Base-by-base conservation (phyloP, 2,329 filamentous ascomycete species). In the Penicillium decumbens region DNA sequence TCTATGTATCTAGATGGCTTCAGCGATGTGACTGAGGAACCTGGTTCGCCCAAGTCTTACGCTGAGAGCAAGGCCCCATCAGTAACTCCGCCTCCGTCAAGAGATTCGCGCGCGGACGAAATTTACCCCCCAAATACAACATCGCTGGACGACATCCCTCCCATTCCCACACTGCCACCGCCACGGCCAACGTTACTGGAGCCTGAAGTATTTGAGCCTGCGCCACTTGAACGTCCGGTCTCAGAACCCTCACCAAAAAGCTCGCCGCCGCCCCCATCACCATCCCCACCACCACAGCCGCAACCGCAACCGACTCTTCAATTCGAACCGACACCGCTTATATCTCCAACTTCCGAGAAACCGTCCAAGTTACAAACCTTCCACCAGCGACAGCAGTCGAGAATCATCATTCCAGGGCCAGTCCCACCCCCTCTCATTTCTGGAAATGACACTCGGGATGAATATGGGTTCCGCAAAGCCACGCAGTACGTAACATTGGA, bases 381-480 rank as follows among this genome's bases (percentile, higher is more conserved):
- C 29, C 56, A 53, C 18, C 56, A 60, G 45, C 59, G 59, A 39
- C 47, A 60, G 25, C 50, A 52, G 41, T 61, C 62, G 7, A 67
- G 60, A 37, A 53, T 69, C 13, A 50, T 66, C 10, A 57, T 72
- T 30, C 64, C 69, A 5, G 68, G 67, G n/a, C 55, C 59, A 8
- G 68, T 72, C 8, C 71, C 71, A n/a, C 71, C 71, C 4, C 63
- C 65, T 2, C 57, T 73, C 24, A 49, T 62, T 27, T 50, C 60
- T 20, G 64, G 60, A 18, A 69, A 57, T 10, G 62, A 64, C 10
- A 58, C 73, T 30, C 83, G 90, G 46, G 91, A 96, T 67, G 81
- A 88, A 13, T 95, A 96, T 63, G 92, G 92, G 3, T 97, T 97
- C 74, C 88, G 89, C 58, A 97, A 96, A 68, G 80, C 82, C 32